phyloP scores from a whole-genome alignment of 2,329 filamentous ascomycete species.

The Onygena corvina region DNA sequence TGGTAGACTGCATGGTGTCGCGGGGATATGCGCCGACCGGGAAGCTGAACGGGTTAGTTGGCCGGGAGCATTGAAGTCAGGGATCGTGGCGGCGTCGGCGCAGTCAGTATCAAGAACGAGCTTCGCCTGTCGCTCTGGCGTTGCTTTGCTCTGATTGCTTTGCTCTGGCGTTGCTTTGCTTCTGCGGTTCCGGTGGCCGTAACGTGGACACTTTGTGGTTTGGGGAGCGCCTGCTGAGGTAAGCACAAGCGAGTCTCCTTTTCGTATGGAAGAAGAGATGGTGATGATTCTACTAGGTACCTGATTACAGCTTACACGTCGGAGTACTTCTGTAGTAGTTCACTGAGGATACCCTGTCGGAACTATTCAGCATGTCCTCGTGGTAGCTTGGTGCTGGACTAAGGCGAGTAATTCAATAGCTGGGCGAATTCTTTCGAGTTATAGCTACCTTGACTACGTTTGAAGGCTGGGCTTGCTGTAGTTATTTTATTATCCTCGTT shows the following conservation, averaged over 20 bases:
- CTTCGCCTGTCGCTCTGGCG: constrained; percentile 3
- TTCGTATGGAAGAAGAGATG: background rate
- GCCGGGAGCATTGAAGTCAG: constrained; percentile 2
- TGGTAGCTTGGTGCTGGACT: too few species aligned
- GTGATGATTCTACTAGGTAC: too few species aligned
- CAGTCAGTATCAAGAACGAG: background rate
- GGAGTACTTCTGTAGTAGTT: too few species aligned
- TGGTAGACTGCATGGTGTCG: constrained; percentile 33
- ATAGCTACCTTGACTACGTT: too few species aligned
- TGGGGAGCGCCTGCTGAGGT: constrained; percentile 15
- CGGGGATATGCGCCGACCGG: constrained; percentile 24
- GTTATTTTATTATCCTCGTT: too few species aligned
- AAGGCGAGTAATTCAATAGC: too few species aligned
- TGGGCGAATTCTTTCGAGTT: too few species aligned
- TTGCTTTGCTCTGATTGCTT: background rate
- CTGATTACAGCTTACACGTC: too few species aligned
- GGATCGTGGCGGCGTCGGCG: background rate
- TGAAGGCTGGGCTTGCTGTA: too few species aligned
- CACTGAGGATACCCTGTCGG: too few species aligned
- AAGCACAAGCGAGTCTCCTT: constrained; percentile 21
- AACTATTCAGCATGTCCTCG: too few species aligned
- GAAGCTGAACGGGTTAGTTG: background rate
- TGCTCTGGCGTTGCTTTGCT: background rate
- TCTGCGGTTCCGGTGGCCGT: constrained; percentile 18
- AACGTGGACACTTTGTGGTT: constrained; percentile 31